phyloP scores from a whole-genome alignment of 441 rosid genomes.

The Sinapis alba region DNA sequence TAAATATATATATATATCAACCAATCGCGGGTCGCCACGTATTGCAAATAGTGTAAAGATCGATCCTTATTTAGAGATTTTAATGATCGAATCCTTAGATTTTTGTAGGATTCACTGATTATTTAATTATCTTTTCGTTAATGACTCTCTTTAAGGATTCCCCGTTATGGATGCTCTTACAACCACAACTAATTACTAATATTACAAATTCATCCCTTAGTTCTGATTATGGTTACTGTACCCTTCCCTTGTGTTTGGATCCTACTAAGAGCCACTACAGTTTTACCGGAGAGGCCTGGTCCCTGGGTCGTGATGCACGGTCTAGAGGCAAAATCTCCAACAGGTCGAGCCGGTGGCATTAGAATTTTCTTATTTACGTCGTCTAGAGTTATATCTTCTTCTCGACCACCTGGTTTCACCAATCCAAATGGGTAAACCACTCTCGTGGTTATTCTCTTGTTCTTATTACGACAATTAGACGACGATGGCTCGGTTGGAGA shows the following conservation, averaged over 20 bases:
- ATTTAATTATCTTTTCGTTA: no score
- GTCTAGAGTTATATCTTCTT: constrained; percentile 76
- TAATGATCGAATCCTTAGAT: no score
- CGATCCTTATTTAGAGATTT: no score
- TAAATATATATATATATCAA: no score
- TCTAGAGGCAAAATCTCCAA: constrained; percentile 83
- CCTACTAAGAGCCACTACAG: constrained; percentile 88
- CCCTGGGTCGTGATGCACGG: constrained; percentile 66
- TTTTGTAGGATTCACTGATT: no score
- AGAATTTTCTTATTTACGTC: constrained; percentile 80
- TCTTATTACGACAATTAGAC: constrained; percentile 30
- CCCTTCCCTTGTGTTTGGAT: constrained; percentile 97
- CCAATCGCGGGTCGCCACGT: no score
- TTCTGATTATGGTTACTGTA: constrained; percentile 91
- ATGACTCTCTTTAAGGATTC: no score
- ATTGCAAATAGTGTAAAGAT: no score
- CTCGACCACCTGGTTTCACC: constrained; percentile 91
- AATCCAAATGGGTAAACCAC: constrained; percentile 90
- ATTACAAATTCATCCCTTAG: constrained; percentile 61
- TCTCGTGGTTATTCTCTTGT: constrained; percentile 52
- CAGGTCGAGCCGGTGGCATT: constrained; percentile 86
- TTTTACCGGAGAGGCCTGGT: constrained; percentile 91
- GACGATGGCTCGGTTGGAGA: constrained; percentile 21
- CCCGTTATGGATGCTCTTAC: no score
- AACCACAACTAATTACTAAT: not conserved